Evolutionary conservation across 768 basidiomycete genomes (phyloP).

Genomic region (Agaricus bisporus): DNA sequence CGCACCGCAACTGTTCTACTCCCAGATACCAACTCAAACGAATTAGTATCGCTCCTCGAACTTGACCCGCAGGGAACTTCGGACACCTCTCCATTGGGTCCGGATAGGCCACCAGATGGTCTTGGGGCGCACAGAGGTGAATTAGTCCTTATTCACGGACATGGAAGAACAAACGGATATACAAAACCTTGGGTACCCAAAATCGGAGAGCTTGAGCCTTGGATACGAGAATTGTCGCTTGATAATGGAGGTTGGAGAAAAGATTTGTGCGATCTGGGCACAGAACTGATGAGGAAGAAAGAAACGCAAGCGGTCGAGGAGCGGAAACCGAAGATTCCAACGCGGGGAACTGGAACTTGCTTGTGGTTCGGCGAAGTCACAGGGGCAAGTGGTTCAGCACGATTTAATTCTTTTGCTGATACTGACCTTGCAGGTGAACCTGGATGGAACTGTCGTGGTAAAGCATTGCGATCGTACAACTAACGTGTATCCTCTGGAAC

Average conservation of each 20-base stretch:
- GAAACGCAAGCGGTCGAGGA: conserved; percentile 32
- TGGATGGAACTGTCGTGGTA: conserved; percentile 71
- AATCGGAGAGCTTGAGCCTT: conserved; percentile 79
- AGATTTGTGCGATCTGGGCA: conserved; percentile 63
- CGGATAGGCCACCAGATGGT: conserved; percentile 42
- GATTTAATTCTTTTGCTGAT: conserved; percentile 10
- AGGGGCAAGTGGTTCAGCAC: conserved; percentile 36
- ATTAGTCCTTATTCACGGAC: conserved; percentile 72
- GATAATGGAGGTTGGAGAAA: conserved; percentile 66
- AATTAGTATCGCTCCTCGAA: conserved; percentile 79
- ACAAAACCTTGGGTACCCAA: conserved; percentile 65
- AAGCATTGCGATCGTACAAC: conserved; percentile 54
- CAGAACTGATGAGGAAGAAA: conserved; percentile 43
- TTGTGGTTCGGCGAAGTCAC: conserved; percentile 88
- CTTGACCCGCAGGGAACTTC: conserved; percentile 78
- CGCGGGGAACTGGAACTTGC: conserved; percentile 33
- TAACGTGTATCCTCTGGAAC: conserved; percentile 51
- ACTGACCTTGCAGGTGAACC: conserved; percentile 44
- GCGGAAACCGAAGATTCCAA: conserved; percentile 36
- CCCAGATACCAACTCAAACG: conserved; percentile 43
- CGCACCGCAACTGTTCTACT: conserved; percentile 66
- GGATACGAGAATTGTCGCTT: conserved; percentile 61
- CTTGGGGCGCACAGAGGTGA: conserved; percentile 83
- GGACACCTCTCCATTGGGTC: conserved; percentile 38
- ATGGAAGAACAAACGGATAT: conserved; percentile 68